A percentile compares a stretch with the other conserved stretches of the same genome.
These are phyloP conservation scores for Alternaria sp. DNA, from an alignment of 2,329 filamentous ascomycete species.

Conservation along the genomic window DNA sequence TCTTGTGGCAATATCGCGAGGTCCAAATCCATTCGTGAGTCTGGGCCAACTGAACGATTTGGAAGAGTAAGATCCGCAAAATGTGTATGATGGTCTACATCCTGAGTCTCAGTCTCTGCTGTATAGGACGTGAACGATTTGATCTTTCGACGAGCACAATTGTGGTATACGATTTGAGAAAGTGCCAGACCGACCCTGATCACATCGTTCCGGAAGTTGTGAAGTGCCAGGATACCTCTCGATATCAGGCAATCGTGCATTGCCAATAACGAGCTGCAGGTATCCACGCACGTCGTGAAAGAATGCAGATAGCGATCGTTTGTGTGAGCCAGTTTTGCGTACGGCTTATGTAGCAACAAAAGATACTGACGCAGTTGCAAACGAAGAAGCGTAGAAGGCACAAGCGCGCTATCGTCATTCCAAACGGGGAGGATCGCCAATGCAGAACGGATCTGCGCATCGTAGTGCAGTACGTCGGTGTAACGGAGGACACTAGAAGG, in stretches of 20 bases:
- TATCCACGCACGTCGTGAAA: conserved; percentile 41
- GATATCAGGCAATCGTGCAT: conserved; percentile 34
- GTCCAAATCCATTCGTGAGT: conserved; percentile 3
- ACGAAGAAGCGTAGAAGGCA: conserved; percentile 37
- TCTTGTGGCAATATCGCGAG: conserved; percentile 34
- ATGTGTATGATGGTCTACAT: conserved; percentile 12
- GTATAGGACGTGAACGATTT: conserved; percentile 10
- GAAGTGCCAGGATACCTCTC: conserved; percentile 33
- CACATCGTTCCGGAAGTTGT: conserved; percentile 43
- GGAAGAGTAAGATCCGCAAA: conserved; percentile 7
- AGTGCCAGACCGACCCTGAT: conserved; percentile 40
- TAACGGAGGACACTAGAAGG: conserved; percentile 41
- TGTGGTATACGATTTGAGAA: conserved; percentile 38
- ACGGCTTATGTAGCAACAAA: conserved; percentile 47
- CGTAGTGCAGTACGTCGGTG: conserved; percentile 45
- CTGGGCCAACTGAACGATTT: conserved; percentile 12
- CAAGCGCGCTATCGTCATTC: conserved; percentile 26
- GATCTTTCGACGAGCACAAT: conserved; percentile 26
- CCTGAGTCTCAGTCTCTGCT: conserved; percentile 11
- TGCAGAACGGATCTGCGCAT: conserved; percentile 38
- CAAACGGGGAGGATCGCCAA: conserved; percentile 37
- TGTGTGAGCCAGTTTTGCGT: conserved; percentile 35
- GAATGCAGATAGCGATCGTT: conserved; percentile 45
- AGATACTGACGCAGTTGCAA: conserved; percentile 48
- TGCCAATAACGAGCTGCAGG: conserved; percentile 37